Percentiles rank a stretch among this genome's conserved stretches.
These are phyloP conservation scores for Fusarium clavum DNA, from an alignment of 2,329 filamentous ascomycete species.

Conservation along the genomic window DNA sequence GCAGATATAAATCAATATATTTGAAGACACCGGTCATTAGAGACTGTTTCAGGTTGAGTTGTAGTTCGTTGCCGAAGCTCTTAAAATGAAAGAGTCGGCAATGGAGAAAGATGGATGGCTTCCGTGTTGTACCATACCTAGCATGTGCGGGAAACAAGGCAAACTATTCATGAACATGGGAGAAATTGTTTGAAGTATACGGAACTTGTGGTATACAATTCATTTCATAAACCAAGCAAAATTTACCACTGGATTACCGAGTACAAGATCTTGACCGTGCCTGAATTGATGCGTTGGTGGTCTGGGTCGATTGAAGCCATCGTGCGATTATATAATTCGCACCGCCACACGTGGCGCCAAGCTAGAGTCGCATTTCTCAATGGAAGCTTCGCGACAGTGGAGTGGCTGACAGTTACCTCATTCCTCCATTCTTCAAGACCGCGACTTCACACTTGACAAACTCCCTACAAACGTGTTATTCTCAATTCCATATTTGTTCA, in stretches of 20 bases:
- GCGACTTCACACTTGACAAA: not conserved
- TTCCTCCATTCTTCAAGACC: slow-evolving; percentile 14
- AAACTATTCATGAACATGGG: not conserved
- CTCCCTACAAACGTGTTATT: not conserved
- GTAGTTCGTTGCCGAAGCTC: not conserved
- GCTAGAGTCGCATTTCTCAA: not conserved
- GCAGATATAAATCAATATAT: not conserved
- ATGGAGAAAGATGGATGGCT: not conserved
- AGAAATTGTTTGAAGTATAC: not conserved
- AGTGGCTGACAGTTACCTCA: slow-evolving; percentile 28
- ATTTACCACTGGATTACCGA: not conserved
- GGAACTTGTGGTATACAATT: not conserved
- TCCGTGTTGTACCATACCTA: not conserved
- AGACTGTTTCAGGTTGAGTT: not conserved
- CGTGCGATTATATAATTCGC: slow-evolving; percentile 3
- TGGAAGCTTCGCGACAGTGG: slow-evolving; percentile 33
- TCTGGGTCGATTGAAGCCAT: not conserved
- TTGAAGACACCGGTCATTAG: not conserved
- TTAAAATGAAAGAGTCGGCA: not conserved
- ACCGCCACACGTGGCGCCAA: slow-evolving; percentile 25
- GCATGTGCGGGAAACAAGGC: not conserved
- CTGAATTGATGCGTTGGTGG: not conserved
- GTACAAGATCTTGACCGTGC: not conserved
- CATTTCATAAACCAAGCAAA: not conserved
- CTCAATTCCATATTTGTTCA: not conserved